phyloP scores from a whole-genome alignment of 768 basidiomycete species.

The Serendipita indica region DNA sequence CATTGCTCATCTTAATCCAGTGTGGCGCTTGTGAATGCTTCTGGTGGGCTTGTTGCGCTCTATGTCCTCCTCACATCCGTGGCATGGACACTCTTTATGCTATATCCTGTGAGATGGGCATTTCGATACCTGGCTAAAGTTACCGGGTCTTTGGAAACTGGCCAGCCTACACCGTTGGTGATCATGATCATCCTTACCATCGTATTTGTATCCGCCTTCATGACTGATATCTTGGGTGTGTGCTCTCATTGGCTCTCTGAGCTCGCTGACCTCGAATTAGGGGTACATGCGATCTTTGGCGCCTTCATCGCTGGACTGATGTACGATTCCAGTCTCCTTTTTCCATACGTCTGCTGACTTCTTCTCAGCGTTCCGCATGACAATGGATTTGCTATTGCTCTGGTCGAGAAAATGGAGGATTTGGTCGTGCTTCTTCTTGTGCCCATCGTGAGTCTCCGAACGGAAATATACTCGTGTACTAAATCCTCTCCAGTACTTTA shows the following conservation, averaged over 20 bases:
- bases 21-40: constrained; percentile 83
- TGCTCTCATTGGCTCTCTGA: not conserved
- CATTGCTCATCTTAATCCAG: constrained; percentile 24
- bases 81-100: constrained; percentile 64
- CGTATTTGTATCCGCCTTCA: constrained; percentile 76
- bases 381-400: constrained; percentile 66
- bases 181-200: constrained; percentile 61
- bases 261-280: constrained; percentile 4
- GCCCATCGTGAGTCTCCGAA: constrained; percentile 48
- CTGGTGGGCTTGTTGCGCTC: constrained; percentile 65
- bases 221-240: constrained; percentile 77
- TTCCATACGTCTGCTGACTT: constrained; percentile 12
- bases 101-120: constrained; percentile 45
- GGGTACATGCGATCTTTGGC: constrained; percentile 81
- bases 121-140: constrained; percentile 59
- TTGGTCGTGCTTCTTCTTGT: constrained; percentile 82
- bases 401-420: constrained; percentile 97
- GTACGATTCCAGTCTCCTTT: constrained; percentile 15
- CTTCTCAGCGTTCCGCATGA: constrained; percentile 70
- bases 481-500: constrained; percentile 57
- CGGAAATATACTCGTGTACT: constrained; percentile 5
- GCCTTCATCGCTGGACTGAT: constrained; percentile 10
- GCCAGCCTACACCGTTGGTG: constrained; percentile 65
- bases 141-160: constrained; percentile 68
- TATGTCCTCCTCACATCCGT: constrained; percentile 71